Evolutionary conservation across 495 filamentous ascomycete species (phyloP), one percentile per base, ranked within the genome.

Genomic region (Immersiella caudata): DNA sequence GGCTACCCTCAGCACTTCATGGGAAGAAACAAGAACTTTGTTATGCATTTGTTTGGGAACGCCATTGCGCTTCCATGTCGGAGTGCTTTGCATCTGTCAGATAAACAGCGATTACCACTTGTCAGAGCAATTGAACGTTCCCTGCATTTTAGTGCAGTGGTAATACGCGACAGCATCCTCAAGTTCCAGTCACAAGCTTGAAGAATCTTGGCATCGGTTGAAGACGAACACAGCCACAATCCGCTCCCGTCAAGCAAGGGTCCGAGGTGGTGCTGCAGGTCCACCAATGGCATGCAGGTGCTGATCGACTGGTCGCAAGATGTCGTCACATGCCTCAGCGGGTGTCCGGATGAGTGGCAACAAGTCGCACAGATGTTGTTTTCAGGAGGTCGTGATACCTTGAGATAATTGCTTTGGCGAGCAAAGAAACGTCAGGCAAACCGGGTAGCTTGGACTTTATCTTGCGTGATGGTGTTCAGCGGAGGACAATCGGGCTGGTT

Each of bases 301-400:
- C 12, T 36, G 51, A 55, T 55, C 51, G 51, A 25, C 51, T 55
- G 6, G 51, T 22, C 22, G 54, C 22, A 26, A 7, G 22, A 57
- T 57, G 54, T 57, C 54, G 54, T 57, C 54, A 57, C 54, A 57
- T 26, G 26, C 54, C 29, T 33, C 3, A 57, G 54, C 22, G 51
- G 51, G 51, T 57, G 21, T 57, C 26, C 54, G 54, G 22, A 24
- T 25, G 51, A 33, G 6, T 46, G 40, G 11, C 16, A 18, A 46
- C 40, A 46, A 8, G 29, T 33, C n/a, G 29, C 29, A 33, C 29
- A 33, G 8, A 12, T 46, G 5, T 46, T 12, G 14, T 46, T 46
- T 46, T 12, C 11, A 46, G 40, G 14, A 46, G 16, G 40, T 33
- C 29, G 29, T 8, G 29, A 33, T 33, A 33, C 29, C 4, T 3